Percentiles rank a stretch among this genome's conserved stretches.
phyloP scores from a whole-genome alignment of 768 basidiomycete species.

The Galerina sulciceps region DNA sequence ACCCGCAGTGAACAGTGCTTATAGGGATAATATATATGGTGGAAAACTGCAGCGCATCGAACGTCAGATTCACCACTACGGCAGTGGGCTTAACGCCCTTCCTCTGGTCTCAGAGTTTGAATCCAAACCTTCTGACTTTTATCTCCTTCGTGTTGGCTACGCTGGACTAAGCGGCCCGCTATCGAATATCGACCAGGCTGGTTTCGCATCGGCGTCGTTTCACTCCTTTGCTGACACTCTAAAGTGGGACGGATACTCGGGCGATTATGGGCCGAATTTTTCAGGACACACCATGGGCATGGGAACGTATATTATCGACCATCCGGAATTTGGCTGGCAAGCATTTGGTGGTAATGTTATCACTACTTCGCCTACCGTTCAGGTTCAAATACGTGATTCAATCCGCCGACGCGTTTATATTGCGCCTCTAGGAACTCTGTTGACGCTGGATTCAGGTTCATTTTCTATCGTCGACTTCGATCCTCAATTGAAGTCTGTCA shows the following conservation, averaged over 20 bases:
- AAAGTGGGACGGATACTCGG: conserved; percentile 61
- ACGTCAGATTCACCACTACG: conserved; percentile 63
- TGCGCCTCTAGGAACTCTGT: conserved; percentile 48
- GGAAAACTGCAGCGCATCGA: conserved; percentile 59
- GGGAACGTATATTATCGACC: conserved; percentile 51
- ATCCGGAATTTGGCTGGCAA: conserved; percentile 65
- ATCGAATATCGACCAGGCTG: conserved; percentile 59
- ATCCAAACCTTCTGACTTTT: conserved; percentile 48
- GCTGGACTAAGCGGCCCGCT: conserved; percentile 58
- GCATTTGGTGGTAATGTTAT: conserved; percentile 57
- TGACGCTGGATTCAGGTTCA: conserved; percentile 55
- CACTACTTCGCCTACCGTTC: conserved; percentile 42
- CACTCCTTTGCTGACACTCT: conserved; percentile 62
- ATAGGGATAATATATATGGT: conserved; percentile 61
- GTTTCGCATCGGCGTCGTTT: conserved; percentile 63
- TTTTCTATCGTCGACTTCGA: conserved; percentile 48
- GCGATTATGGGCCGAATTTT: conserved; percentile 65
- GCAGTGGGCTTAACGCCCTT: conserved; percentile 57
- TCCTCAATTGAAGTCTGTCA: conserved; percentile 39
- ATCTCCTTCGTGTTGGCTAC: conserved; percentile 55
- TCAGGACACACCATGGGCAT: conserved; percentile 57
- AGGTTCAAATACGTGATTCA: conserved; percentile 50
- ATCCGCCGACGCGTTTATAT: conserved; percentile 55
- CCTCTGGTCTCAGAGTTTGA: conserved; percentile 56
- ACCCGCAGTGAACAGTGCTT: neutral